Percentiles rank a stretch among this genome's conserved stretches.
phyloP scores from a whole-genome alignment of 108 stramenopile species.

The Bacterosira constricta region DNA sequence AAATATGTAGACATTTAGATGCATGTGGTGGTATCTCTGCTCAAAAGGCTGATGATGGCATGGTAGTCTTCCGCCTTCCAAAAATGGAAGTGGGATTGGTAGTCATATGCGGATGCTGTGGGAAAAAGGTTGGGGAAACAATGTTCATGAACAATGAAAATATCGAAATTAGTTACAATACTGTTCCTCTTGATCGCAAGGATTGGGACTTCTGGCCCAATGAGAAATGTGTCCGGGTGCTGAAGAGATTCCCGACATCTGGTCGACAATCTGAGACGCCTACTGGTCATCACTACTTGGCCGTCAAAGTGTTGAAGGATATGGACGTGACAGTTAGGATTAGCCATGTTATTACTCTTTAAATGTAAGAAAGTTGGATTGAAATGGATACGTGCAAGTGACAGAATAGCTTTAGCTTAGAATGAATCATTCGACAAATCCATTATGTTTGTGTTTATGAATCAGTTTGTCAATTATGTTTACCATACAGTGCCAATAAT shows the following conservation, averaged over 20 bases:
- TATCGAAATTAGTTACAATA: conserved; percentile 48
- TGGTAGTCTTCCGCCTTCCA: conserved; percentile 52
- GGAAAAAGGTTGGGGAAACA: conserved; percentile 33
- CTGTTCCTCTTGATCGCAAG: conserved; percentile 27
- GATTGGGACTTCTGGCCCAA: conserved; percentile 39
- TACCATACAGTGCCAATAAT: conserved; percentile 54
- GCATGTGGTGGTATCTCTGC: conserved; percentile 49
- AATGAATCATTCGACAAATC: too few species aligned
- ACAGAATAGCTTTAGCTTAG: too few species aligned
- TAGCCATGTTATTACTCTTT: conserved; percentile 50
- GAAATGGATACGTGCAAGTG: too few species aligned
- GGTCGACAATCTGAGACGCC: conserved; percentile 51
- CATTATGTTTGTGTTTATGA: too few species aligned
- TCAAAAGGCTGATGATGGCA: conserved; percentile 41
- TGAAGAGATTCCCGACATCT: conserved; percentile 35
- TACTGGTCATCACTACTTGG: conserved; percentile 44
- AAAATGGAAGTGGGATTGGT: conserved; percentile 59
- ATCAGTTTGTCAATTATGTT: too few species aligned
- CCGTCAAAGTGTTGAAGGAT: conserved; percentile 27
- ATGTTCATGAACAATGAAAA: conserved; percentile 38
- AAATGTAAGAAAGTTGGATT: neutral
- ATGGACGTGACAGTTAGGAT: conserved; percentile 10
- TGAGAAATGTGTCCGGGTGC: conserved; percentile 37
- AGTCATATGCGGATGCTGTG: conserved; percentile 54
- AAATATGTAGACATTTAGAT: conserved; percentile 54